phyloP scores from a whole-genome alignment of 2,329 filamentous ascomycete species.

The Ophiostoma australiae region DNA sequence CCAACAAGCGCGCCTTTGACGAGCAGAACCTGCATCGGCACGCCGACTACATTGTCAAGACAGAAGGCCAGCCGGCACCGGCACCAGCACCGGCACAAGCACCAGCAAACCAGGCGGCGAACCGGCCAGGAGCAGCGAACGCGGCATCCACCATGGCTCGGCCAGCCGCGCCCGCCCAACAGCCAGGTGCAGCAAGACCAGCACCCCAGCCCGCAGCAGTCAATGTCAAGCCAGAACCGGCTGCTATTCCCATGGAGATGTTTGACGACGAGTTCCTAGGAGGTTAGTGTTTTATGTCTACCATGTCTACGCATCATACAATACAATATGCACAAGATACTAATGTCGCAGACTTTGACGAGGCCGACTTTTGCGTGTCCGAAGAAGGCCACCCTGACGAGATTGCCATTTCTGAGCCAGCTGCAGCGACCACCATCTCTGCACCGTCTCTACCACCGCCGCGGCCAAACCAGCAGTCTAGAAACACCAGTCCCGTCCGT shows the following conservation, averaged over 20 bases:
- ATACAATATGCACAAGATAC: not conserved
- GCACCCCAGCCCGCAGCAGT: not conserved
- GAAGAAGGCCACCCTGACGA: slow-evolving; percentile 68
- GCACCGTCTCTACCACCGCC: slow-evolving; percentile 26
- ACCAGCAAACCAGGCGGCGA: slow-evolving; percentile 15
- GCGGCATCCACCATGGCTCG: not conserved
- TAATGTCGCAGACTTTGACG: slow-evolving; percentile 58
- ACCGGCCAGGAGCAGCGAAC: not conserved
- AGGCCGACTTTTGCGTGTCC: slow-evolving; percentile 67
- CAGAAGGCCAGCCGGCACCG: slow-evolving; percentile 36
- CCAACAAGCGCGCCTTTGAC: slow-evolving; percentile 58
- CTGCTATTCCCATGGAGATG: slow-evolving; percentile 18
- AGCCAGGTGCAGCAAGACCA: not conserved
- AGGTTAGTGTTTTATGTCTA: slow-evolving; percentile 35
- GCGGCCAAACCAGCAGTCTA: slow-evolving; percentile 28
- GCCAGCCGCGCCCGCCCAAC: slow-evolving; percentile 9
- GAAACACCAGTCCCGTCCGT: slow-evolving; percentile 27
- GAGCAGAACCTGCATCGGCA: slow-evolving; percentile 78
- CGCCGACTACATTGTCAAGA: slow-evolving; percentile 64
- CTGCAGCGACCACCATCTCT: slow-evolving; percentile 28
- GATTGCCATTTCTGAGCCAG: slow-evolving; percentile 50
- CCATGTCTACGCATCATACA: not conserved
- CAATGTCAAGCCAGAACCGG: slow-evolving; percentile 10
- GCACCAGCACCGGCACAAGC: slow-evolving; percentile 7
- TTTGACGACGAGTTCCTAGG: slow-evolving; percentile 45